phyloP scores from a whole-genome alignment of 805 yeast genomes.

The Candida vaughaniae region DNA sequence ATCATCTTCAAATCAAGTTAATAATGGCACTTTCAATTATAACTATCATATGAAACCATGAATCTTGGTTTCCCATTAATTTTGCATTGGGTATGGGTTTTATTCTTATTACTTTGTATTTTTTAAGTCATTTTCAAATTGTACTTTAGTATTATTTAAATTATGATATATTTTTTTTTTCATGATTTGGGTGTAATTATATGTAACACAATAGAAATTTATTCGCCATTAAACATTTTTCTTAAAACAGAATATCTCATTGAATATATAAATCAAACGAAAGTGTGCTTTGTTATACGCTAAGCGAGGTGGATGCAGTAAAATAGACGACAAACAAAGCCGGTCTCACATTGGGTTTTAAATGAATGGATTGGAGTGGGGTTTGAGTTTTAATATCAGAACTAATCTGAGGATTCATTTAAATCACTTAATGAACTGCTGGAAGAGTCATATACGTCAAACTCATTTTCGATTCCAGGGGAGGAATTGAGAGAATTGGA shows the following conservation, averaged over 20 bases:
- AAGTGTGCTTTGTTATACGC: too few relatives aligned
- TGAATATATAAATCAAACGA: too few relatives aligned
- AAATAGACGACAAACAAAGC: too few relatives aligned
- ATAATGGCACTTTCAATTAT: constrained; percentile 14
- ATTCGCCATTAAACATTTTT: too few relatives aligned
- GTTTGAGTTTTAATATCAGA: too few relatives aligned
- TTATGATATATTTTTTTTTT: constrained; percentile 1
- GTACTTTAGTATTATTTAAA: constrained; percentile 8
- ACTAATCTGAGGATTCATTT: too few relatives aligned
- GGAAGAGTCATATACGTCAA: neutral
- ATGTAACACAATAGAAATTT: constrained; percentile 12
- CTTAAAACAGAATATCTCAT: too few relatives aligned
- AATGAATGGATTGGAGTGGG: too few relatives aligned
- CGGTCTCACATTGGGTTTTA: too few relatives aligned
- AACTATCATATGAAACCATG: constrained; percentile 15
- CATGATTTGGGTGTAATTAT: constrained; percentile 11
- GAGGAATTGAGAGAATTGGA: neutral
- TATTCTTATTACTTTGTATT: neutral
- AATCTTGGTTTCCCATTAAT: neutral
- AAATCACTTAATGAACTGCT: neutral
- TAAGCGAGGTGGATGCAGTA: too few relatives aligned
- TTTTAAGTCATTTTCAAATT: constrained; percentile 1
- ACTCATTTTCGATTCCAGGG: neutral
- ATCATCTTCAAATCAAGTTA: constrained; percentile 21
- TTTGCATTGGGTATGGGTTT: constrained; percentile 8